Conservation (phyloP, 2,329 filamentous ascomycete genomes). For the Ceratocystis eucalypticola region DNA sequence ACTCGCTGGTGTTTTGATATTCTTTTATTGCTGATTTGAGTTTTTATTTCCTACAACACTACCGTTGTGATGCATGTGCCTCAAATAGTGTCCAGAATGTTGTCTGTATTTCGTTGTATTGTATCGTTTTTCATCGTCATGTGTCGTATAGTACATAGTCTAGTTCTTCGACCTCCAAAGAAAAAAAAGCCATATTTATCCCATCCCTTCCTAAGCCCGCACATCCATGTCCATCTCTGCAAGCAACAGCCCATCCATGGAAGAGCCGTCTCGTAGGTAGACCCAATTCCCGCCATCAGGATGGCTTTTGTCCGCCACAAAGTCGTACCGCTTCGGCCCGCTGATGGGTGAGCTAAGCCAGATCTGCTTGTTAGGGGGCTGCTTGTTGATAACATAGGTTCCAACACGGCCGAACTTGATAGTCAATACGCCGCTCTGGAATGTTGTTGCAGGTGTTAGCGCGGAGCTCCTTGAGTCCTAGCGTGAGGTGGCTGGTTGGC, state of each 20-base stretch:
- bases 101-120: neutral
- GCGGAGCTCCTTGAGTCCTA: too few species aligned
- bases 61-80: neutral
- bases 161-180: neutral
- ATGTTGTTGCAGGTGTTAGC: neutral
- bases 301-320: constrained; percentile 55
- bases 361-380: constrained; percentile 93
- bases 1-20: neutral
- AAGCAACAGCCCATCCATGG: constrained; percentile 56
- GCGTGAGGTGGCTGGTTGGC: neutral
- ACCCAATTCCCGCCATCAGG: constrained; percentile 72
- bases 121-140: neutral
- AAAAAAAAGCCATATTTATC: neutral
- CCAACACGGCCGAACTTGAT: constrained; percentile 56
- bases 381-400: constrained; percentile 94
- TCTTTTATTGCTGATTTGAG: neutral
- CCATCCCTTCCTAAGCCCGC: neutral
- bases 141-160: constrained; percentile 1
- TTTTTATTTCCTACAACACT: neutral
- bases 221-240: constrained; percentile 63
- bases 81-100: too few species aligned
- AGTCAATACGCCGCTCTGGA: constrained; percentile 71
- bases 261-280: constrained; percentile 71
- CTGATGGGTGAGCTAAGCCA: constrained; percentile 88
- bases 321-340: constrained; percentile 90